Conservation (phyloP, 345 rosid genomes). For the Erysimum cheiranthoides region DNA sequence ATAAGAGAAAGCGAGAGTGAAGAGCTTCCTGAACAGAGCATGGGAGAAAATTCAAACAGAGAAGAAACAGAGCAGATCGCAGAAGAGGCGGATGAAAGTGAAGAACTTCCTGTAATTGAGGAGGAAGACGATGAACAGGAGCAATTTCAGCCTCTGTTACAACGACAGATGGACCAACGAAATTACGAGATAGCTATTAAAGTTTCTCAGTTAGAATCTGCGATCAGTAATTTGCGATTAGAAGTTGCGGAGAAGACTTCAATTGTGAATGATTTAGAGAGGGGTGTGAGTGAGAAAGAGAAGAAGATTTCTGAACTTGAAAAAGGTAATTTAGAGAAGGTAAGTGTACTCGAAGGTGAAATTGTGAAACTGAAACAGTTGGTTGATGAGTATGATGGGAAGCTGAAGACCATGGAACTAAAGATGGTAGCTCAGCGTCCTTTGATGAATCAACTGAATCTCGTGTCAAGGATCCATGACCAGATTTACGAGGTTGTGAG, state of each 20-base stretch:
- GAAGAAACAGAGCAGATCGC: no score
- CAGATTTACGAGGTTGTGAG: conserved; percentile 63
- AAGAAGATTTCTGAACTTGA: conserved; percentile 59
- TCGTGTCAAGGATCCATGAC: conserved; percentile 79
- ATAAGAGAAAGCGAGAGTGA: conserved; percentile 82
- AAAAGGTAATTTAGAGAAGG: conserved; percentile 59
- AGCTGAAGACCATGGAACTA: conserved; percentile 61
- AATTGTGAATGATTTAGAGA: conserved; percentile 63
- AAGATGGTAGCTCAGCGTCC: conserved; percentile 73
- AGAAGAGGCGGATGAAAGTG: no score
- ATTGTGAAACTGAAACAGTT: conserved; percentile 63
- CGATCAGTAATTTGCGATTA: conserved; percentile 70
- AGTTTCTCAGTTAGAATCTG: conserved; percentile 94
- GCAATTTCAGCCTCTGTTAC: no score
- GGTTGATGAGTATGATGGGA: conserved; percentile 77
- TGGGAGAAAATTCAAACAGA: no score
- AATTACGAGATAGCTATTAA: conserved; percentile 98
- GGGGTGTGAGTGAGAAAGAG: conserved; percentile 59
- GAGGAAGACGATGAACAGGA: conserved; percentile 84
- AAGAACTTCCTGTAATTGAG: no score
- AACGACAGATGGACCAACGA: conserved; percentile 93
- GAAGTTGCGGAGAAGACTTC: conserved; percentile 69
- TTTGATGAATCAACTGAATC: conserved; percentile 81
- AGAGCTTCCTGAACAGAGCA: no score
- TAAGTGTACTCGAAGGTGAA: conserved; percentile 58